These are phyloP conservation scores for Cornus florida DNA, from an alignment of 148 eudicot genomes.

Conservation along the genomic window DNA sequence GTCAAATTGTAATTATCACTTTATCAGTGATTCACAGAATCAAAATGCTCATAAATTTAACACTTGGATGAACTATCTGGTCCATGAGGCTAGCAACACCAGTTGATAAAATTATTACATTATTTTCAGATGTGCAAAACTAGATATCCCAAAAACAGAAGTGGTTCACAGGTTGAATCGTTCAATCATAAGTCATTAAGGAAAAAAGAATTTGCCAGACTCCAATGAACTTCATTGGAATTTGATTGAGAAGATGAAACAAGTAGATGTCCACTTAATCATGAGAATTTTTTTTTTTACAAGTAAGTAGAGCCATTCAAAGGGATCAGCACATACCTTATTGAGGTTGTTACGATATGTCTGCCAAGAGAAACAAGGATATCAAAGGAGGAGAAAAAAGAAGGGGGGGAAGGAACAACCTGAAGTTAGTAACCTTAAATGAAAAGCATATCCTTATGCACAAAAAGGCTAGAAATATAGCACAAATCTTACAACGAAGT, in stretches of 20 bases:
- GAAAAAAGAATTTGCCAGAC: not conserved
- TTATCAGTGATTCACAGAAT: not conserved
- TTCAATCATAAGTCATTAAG: not conserved
- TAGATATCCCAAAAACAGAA: not conserved
- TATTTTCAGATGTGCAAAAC: not conserved
- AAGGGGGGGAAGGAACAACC: slow-evolving; percentile 3
- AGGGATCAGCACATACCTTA: slow-evolving; percentile 57
- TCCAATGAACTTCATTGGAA: not conserved
- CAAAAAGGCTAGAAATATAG: slow-evolving; percentile 1
- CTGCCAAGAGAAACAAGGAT: slow-evolving; percentile 39
- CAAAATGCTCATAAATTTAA: too few relatives aligned
- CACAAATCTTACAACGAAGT: slow-evolving; percentile 79
- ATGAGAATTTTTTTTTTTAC: not conserved
- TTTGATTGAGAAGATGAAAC: not conserved
- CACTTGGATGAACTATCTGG: too few relatives aligned
- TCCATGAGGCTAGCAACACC: not conserved
- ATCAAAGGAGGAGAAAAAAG: slow-evolving; percentile 9
- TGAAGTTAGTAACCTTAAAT: slow-evolving; percentile 10
- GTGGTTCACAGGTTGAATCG: not conserved
- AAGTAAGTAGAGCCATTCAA: slow-evolving; percentile 9
- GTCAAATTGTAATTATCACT: not conserved
- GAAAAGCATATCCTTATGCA: slow-evolving; percentile 6
- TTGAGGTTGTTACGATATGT: slow-evolving; percentile 97
- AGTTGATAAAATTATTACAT: too few relatives aligned
- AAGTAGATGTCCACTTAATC: not conserved